A percentile compares a stretch with the other conserved stretches of the same genome.
Conservation (phyloP, 2,329 filamentous ascomycete genomes). For the Ceratocystiopsis sp. region DNA sequence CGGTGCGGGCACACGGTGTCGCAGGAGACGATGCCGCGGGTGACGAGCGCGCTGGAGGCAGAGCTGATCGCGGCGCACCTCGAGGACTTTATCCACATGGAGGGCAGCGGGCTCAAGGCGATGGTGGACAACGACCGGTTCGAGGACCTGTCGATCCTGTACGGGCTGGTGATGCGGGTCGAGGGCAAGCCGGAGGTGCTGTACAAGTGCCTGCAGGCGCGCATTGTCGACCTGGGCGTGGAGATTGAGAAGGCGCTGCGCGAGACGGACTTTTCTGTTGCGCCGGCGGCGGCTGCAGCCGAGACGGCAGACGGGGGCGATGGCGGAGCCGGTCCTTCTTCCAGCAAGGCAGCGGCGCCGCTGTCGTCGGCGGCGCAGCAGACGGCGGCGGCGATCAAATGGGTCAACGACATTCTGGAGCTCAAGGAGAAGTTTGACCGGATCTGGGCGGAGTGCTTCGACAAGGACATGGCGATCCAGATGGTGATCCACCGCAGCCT, state of each 20-base stretch:
- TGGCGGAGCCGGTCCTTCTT: slow-evolving; percentile 14
- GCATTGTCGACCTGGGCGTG: slow-evolving; percentile 62
- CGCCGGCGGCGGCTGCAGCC: slow-evolving; percentile 19
- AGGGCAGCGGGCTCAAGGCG: slow-evolving; percentile 63
- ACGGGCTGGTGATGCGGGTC: slow-evolving; percentile 60
- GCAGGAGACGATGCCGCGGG: slow-evolving; percentile 51
- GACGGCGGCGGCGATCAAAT: slow-evolving; percentile 76
- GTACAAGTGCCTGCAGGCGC: slow-evolving; percentile 51
- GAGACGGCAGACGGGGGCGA: slow-evolving; percentile 9
- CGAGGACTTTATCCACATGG: slow-evolving; percentile 65
- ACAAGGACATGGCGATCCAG: slow-evolving; percentile 59
- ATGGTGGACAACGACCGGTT: slow-evolving; percentile 86
- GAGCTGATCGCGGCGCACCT: slow-evolving; percentile 66
- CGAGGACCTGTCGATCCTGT: slow-evolving; percentile 65
- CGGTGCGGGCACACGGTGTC: slow-evolving; percentile 74
- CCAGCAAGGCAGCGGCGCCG: slow-evolving; percentile 9
- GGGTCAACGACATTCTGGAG: slow-evolving; percentile 78
- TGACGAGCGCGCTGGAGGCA: slow-evolving; percentile 60
- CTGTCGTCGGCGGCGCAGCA: slow-evolving; percentile 52
- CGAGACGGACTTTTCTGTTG: slow-evolving; percentile 34
- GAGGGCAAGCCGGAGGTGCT: slow-evolving; percentile 57
- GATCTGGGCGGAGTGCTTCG: slow-evolving; percentile 58
- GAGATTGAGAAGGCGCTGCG: slow-evolving; percentile 60
- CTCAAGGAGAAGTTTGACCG: slow-evolving; percentile 83
- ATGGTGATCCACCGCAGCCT: slow-evolving; percentile 76